These are phyloP conservation scores for Fusarium equiseti DNA, from an alignment of 2,329 filamentous ascomycete species.

Conservation along the genomic window DNA sequence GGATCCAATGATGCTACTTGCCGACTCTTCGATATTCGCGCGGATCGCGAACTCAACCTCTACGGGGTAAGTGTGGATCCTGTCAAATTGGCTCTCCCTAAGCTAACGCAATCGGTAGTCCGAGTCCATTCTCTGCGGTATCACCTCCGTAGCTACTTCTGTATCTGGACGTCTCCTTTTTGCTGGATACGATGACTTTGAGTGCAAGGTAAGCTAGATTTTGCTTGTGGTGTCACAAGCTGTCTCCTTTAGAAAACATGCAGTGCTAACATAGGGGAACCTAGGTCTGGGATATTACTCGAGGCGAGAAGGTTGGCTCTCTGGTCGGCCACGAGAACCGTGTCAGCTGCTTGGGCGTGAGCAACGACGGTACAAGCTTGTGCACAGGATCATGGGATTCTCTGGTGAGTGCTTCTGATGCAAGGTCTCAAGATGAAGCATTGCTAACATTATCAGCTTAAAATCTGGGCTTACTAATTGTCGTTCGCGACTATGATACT, in stretches of 20 bases:
- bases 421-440: neutral
- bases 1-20: conserved; percentile 98
- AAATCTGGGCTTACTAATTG: conserved; percentile 85
- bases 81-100: conserved; percentile 10
- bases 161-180: conserved; percentile 96
- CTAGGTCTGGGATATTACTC: conserved; percentile 97
- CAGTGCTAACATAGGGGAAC: conserved; percentile 20
- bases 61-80: conserved; percentile 68
- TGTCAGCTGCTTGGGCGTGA: conserved; percentile 97
- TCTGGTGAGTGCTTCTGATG: conserved; percentile 74
- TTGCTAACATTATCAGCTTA: conserved; percentile 69
- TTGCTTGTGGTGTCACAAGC: neutral
- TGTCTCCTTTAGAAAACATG: neutral
- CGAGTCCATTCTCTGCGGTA: conserved; percentile 96
- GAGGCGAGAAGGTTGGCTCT: conserved; percentile 96
- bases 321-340: conserved; percentile 98
- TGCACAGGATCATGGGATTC: conserved; percentile 99
- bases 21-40: conserved; percentile 96
- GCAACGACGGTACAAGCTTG: conserved; percentile 98
- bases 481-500: conserved; percentile 43
- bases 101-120: conserved; percentile 69
- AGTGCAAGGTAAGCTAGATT: conserved; percentile 87
- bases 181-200: conserved; percentile 98
- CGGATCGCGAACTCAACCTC: conserved; percentile 82
- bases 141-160: conserved; percentile 97